Evolutionary conservation across 2,329 filamentous ascomycete genomes (phyloP).

Genomic region (Calycina herbarum): DNA sequence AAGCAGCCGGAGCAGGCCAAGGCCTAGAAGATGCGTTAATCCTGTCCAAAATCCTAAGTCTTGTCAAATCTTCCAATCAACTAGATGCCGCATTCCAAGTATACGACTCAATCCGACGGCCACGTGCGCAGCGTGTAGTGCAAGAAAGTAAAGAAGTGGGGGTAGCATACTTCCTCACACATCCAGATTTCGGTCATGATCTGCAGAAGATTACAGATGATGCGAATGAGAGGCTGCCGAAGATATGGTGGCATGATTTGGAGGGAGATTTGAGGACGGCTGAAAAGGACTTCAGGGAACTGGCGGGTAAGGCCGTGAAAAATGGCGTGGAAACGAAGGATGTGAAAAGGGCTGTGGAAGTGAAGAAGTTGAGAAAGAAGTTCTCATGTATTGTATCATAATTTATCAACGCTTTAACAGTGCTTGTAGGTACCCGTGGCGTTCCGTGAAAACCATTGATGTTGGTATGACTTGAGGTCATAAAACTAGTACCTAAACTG

Average conservation of each 20-base stretch:
- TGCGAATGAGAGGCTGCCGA: constrained; percentile 36
- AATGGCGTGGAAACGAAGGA: background rate
- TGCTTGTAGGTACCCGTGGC: no score
- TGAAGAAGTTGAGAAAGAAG: background rate
- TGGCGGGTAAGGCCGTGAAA: background rate
- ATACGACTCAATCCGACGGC: constrained; percentile 47
- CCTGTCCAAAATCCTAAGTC: constrained; percentile 45
- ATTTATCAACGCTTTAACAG: background rate
- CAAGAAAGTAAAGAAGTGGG: constrained; percentile 20
- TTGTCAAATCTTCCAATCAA: constrained; percentile 37
- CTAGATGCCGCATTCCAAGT: constrained; percentile 46
- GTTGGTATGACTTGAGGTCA: no score
- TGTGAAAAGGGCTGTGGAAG: background rate
- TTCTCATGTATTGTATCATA: constrained; percentile 9
- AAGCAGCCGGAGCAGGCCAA: constrained; percentile 57
- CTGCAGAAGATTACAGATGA: constrained; percentile 39
- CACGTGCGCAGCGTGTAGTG: constrained; percentile 29
- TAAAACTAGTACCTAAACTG: no score
- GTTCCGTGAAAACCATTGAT: no score
- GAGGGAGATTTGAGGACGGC: constrained; percentile 39
- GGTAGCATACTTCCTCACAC: constrained; percentile 43
- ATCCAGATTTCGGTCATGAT: constrained; percentile 39
- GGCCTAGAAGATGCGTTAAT: constrained; percentile 52
- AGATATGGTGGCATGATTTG: constrained; percentile 38
- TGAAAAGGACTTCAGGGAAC: constrained; percentile 33